Conservation (phyloP, 129 eudicot genomes). For the carrot (Daucus carota) region DH1_v3.0 NC_030389.2:26741001-26741500, state of each 20-base stretch:
- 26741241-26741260: constrained; percentile 36
- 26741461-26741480: constrained; percentile 7
- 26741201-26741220: constrained; percentile 66
- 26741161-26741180: constrained; percentile 94
- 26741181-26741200: constrained; percentile 54
- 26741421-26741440: constrained; percentile 8
- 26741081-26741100: constrained; percentile 77
- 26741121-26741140: constrained; percentile 71
- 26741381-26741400: constrained; percentile 21
- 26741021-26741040: constrained; percentile 35
- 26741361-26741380: constrained; percentile 35
- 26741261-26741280: constrained; percentile 29
- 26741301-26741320: constrained; percentile 91
- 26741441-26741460: constrained; percentile 1
- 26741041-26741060: constrained; percentile 67
- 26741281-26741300: constrained; percentile 36
- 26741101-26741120: constrained; percentile 66
- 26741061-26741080: constrained; percentile 70
- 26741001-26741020: constrained; percentile 57
- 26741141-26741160: constrained; percentile 90
- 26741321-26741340: constrained; percentile 79
- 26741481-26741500: constrained; percentile 14
- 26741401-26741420: constrained; percentile 16
- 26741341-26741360: constrained; percentile 68
- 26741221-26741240: constrained; percentile 73